Conservation (phyloP, 768 basidiomycete genomes). For the Daedaleopsis sinensis region DNA sequence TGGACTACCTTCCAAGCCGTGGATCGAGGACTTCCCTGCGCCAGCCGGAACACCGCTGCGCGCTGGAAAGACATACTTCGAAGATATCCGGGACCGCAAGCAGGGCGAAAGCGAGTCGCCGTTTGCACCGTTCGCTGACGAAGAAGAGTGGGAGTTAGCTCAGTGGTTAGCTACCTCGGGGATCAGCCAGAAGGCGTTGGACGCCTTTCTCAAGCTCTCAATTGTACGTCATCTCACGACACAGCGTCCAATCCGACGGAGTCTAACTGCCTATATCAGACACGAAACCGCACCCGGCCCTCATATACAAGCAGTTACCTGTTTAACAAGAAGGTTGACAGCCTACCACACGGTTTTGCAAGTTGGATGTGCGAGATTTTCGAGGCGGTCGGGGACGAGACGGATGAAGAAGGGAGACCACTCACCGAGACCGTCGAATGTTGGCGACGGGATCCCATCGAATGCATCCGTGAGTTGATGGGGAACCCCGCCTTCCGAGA, state of each 20-base stretch:
- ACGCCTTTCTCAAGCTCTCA: conserved; percentile 36
- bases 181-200: conserved; percentile 28
- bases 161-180: conserved; percentile 36
- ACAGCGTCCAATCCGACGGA: neutral
- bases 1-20: no score
- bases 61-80: no score
- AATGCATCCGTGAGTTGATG: conserved; percentile 31
- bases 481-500: conserved; percentile 32
- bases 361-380: conserved; percentile 29
- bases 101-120: no score
- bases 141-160: conserved; percentile 38
- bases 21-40: no score
- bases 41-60: no score
- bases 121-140: conserved; percentile 30
- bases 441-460: conserved; percentile 30
- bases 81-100: no score
- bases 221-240: conserved; percentile 24
- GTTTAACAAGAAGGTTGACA: conserved; percentile 32
- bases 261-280: conserved; percentile 16
- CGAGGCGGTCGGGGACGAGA: conserved; percentile 9
- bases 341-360: conserved; percentile 27
- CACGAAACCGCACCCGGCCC: conserved; percentile 11
- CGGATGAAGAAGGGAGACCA: conserved; percentile 14
- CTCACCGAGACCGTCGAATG: conserved; percentile 23
- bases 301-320: conserved; percentile 31